Percentiles rank a stretch among this genome's conserved stretches.
These are phyloP conservation scores for Candida sanyaensis DNA, from an alignment of 1,139 yeast species.

Conservation along the genomic window DNA sequence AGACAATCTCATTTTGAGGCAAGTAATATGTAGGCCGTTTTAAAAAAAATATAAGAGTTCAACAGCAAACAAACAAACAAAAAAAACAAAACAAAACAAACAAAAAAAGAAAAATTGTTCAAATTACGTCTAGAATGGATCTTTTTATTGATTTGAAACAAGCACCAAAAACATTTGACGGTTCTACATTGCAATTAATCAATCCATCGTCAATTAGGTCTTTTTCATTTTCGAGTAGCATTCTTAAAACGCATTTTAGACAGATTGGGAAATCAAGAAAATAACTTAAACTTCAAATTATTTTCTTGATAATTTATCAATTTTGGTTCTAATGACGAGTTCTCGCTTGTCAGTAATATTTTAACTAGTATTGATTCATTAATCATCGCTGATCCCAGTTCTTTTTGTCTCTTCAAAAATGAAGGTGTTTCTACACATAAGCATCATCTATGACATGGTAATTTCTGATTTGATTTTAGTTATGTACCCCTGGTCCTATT, in stretches of 20 bases:
- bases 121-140: neutral
- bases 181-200: too few species aligned
- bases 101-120: neutral
- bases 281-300: neutral
- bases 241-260: neutral
- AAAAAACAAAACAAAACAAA: neutral
- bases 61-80: neutral
- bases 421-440: too few species aligned
- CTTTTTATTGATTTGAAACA: conserved; percentile 1
- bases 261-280: neutral
- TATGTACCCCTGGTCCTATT: neutral
- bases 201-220: too few species aligned
- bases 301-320: too few species aligned
- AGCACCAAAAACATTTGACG: neutral
- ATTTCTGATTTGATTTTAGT: too few species aligned
- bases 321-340: too few species aligned
- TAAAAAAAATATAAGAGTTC: neutral
- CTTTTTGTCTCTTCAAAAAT: too few species aligned
- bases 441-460: too few species aligned
- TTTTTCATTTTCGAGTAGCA: neutral
- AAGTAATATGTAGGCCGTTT: neutral
- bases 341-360: too few species aligned
- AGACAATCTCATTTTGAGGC: neutral
- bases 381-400: too few species aligned
- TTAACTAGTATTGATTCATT: too few species aligned